Evolutionary conservation across 2,329 filamentous ascomycete species (phyloP), one percentile per base, ranked within the genome.

Genomic region (Xylariaceae sp.): DNA sequence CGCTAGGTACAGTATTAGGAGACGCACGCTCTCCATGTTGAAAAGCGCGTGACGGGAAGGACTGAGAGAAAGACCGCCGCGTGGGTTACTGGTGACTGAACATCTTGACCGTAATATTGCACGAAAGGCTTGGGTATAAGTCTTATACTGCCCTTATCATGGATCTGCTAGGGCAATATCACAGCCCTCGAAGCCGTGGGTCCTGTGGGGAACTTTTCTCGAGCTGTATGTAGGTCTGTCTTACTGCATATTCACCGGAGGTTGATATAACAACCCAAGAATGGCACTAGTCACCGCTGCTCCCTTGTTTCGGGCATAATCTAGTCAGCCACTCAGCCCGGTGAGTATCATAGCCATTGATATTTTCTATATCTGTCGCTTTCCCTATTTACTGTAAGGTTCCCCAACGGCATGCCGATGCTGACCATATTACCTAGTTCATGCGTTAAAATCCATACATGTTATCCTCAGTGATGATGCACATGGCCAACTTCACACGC

Each of bases 1-100:
- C 31, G 78, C 78, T 48, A 82, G 66, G 62, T 79, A 79, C 17
- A 80, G 70, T 31, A 79, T 64, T 26, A 79, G 43, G 14, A 78
- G 58, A 26, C 74, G 67, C 48, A 78, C 52, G 44, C 65, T 69
- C 59, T 78, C 75, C 76, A 79, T 78, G 21, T 23, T 63, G 39
- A 51, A 14, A 41, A 41, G 7, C 34, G 37, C 19, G 36, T 29
- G 46, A 8, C 11, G 19, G 39, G 44, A 31, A 31, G 23, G 17
- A 31, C n/a, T 46, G 34, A 36, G 33, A 28, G 26, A 39, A 14
- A 34, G 17, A 23, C 33, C 41, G 34, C 29, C 29, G 29, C 29
- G 33, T 47, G 36, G 4, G 34, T 47, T 17, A 29, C 33, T 44
- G 46, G 28, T 21, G 33, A 28, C 16, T 47, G 36, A 39, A 24